These are phyloP conservation scores for Yamadazyma atmosphaerica DNA, from an alignment of 1,139 yeast genomes.

Conservation along the genomic window DNA sequence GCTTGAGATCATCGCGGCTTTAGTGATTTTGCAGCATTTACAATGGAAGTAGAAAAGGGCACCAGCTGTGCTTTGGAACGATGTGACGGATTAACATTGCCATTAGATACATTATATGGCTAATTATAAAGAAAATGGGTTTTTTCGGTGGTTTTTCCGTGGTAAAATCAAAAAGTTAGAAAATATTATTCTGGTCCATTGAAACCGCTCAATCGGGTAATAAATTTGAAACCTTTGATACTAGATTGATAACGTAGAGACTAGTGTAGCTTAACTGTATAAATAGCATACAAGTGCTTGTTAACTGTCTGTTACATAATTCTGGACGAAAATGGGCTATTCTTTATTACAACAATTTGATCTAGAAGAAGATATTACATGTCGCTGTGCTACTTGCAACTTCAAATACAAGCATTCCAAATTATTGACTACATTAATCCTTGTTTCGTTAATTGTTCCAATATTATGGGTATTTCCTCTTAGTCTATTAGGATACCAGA, in stretches of 20 bases:
- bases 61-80: too few species aligned
- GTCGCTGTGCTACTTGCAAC: constrained; percentile 10
- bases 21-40: too few species aligned
- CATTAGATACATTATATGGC: too few species aligned
- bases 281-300: constrained; percentile 1
- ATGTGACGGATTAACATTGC: too few species aligned
- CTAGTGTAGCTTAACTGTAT: too few species aligned
- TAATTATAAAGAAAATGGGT: too few species aligned
- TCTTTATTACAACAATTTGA: constrained; percentile 6
- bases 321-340: not conserved
- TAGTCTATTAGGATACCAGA: constrained; percentile 1
- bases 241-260: too few species aligned
- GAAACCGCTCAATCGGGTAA: constrained; percentile 9
- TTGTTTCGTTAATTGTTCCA: constrained; percentile 7
- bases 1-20: not conserved
- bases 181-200: constrained; percentile 7
- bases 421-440: not conserved
- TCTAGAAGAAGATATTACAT: constrained; percentile 6
- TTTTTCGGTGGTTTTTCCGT: too few species aligned
- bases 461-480: constrained; percentile 7
- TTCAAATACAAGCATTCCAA: constrained; percentile 1
- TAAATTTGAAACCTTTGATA: not conserved
- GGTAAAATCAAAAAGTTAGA: too few species aligned
- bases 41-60: too few species aligned
- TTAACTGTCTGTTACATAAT: too few species aligned